Evolutionary conservation across 2,329 filamentous ascomycete species (phyloP), one percentile per base, ranked within the genome.

Genomic region (Myrmaecium sp.): DNA sequence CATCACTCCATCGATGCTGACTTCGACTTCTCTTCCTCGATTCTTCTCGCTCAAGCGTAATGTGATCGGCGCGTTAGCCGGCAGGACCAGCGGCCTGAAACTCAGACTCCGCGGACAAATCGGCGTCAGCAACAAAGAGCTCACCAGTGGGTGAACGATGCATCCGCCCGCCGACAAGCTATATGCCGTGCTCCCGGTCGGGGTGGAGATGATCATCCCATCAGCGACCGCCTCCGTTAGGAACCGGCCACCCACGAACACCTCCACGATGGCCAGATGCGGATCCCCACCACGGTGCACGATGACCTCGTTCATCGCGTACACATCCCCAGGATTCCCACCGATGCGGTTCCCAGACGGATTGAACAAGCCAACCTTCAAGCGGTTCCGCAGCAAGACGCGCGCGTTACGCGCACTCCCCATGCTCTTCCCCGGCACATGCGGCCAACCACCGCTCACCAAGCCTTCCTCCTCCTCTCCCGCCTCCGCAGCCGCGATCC

Each of bases 121-220:
- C 14, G 89, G 84, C 0, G 89, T 98, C 30, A 98, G 68, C 14
- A 94, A 69, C 9, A 95, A 64, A 2, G 80, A 81, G 19, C 80
- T 76, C 3, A 95, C 86, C 2, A 94, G 65, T 0, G 89, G 89
- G 48, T 98, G 89, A 21, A 95, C 79, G 39, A 98, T 95, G 39
- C 76, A 80, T 1, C 89, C 89, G 3, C 89, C 89, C 3, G 77
- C 79, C 36, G 78, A 89, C n/a, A 98, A 64, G 32, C 78, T 89
- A 57, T 98, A 98, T 1, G 89, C 89, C 1, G 89, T 98, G 21
- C 80, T 91, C 3, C 89, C 89, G 0, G 89, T 98, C 0, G 89
- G 89, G 0, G 86, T 94, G 35, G 78, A 83, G 31, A 95, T 73
- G 23, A 95, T 76, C 51, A 98, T 91, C 26, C 89, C 89, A 49